phyloP scores from a whole-genome alignment of 1,284 basidiomycete genomes.

The Ganoderma leucocontextum region DNA sequence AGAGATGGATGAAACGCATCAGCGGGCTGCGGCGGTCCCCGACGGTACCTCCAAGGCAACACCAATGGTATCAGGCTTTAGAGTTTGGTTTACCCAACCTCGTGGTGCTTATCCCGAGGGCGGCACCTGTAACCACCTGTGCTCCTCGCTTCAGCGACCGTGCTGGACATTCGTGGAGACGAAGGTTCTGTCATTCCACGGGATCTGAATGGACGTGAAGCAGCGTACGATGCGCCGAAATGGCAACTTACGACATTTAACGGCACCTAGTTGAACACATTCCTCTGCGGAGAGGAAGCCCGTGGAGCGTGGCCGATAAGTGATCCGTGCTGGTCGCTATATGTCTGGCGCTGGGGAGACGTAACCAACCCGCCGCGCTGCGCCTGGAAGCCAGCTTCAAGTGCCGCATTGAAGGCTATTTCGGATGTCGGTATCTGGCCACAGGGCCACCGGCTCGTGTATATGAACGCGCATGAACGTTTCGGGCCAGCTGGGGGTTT shows the following conservation, averaged over 20 bases:
- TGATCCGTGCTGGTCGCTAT: constrained; percentile 11
- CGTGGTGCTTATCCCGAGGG: constrained; percentile 2
- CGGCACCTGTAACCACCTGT: constrained; percentile 1
- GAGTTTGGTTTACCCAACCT: background rate
- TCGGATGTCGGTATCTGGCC: background rate
- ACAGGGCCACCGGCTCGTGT: background rate
- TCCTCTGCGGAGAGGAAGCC: constrained; percentile 4
- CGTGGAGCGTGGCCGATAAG: background rate
- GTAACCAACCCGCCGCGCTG: background rate
- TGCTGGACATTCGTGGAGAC: constrained; percentile 8
- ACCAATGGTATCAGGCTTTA: background rate
- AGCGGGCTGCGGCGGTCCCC: background rate
- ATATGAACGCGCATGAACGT: background rate
- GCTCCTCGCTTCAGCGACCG: constrained; percentile 6
- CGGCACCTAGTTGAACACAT: background rate
- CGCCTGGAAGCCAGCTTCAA: background rate
- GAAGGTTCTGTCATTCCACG: background rate
- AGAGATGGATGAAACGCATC: background rate
- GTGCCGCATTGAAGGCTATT: constrained; percentile 1
- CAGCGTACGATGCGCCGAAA: background rate
- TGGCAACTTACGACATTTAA: background rate
- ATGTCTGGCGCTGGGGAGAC: background rate
- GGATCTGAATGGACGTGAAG: background rate
- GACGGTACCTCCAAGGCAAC: background rate
- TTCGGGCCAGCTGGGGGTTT: background rate